A percentile compares a stretch with the other conserved stretches of the same genome.
These are phyloP conservation scores for Pinus taeda DNA, from an alignment of 75 land plant genomes.

Conservation along the genomic window DNA sequence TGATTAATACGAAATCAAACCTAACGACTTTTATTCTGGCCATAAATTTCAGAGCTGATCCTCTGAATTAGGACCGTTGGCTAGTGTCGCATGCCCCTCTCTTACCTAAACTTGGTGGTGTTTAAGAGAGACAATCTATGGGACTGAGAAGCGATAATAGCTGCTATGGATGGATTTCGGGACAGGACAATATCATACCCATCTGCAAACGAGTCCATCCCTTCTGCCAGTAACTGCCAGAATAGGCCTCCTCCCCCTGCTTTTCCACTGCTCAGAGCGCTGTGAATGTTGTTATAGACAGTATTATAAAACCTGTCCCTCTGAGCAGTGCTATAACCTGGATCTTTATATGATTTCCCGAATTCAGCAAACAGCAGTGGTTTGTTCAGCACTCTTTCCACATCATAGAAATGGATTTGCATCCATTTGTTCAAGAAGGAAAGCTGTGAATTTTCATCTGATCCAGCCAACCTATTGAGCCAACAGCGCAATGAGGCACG, in stretches of 20 bases:
- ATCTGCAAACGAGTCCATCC: slow-evolving; percentile 14
- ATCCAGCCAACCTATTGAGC: slow-evolving; percentile 34
- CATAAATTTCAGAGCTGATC: too few relatives aligned
- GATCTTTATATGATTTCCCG: slow-evolving; percentile 26
- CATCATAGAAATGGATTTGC: slow-evolving; percentile 32
- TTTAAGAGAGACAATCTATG: not conserved
- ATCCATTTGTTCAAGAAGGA: slow-evolving; percentile 39
- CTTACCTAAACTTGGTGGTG: too few relatives aligned
- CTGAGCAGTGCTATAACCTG: slow-evolving; percentile 2
- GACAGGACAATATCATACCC: slow-evolving; percentile 17
- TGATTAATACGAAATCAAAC: too few relatives aligned
- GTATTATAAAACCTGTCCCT: slow-evolving; percentile 18
- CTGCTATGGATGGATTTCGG: not conserved
- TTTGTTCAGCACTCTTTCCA: slow-evolving; percentile 22
- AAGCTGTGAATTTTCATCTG: slow-evolving; percentile 19
- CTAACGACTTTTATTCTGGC: too few relatives aligned
- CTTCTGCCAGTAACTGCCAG: slow-evolving; percentile 31
- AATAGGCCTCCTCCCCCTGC: slow-evolving; percentile 34
- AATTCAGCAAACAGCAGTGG: slow-evolving; percentile 57
- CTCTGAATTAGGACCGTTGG: too few relatives aligned
- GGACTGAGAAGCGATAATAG: not conserved
- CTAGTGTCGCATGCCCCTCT: too few relatives aligned
- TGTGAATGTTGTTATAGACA: slow-evolving; percentile 29
- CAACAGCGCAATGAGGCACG: not conserved
- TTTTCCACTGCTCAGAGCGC: slow-evolving; percentile 22